A percentile compares a stretch with the other conserved stretches of the same genome.
Evolutionary conservation across 2,329 filamentous ascomycete genomes (phyloP).

Genomic region (Diatrype stigma): DNA sequence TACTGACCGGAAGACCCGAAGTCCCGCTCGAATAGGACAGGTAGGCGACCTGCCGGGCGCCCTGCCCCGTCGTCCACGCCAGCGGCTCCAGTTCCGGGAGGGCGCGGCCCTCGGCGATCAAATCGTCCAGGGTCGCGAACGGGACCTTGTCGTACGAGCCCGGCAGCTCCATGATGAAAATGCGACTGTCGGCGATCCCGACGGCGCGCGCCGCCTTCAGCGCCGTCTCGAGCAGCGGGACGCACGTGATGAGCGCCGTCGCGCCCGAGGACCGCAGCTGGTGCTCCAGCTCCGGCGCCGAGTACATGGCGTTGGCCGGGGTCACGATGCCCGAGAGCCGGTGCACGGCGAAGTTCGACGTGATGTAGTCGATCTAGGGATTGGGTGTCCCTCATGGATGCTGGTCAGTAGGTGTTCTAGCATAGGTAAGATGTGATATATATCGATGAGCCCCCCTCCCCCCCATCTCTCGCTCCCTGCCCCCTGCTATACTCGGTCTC

Average conservation of each 20-base stretch:
- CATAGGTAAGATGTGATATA: too few relatives aligned
- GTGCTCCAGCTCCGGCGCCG: conserved; percentile 59
- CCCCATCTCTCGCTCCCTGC: too few relatives aligned
- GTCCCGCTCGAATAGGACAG: conserved; percentile 73
- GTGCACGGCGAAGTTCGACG: conserved; percentile 65
- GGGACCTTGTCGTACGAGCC: conserved; percentile 34
- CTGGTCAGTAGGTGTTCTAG: too few relatives aligned
- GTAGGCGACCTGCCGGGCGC: conserved; percentile 61
- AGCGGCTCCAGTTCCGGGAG: conserved; percentile 46
- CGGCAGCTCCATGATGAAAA: conserved; percentile 57
- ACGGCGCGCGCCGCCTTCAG: conserved; percentile 57
- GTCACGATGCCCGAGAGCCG: conserved; percentile 63
- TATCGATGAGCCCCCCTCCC: too few relatives aligned
- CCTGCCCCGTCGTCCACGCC: conserved; percentile 55
- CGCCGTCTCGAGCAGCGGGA: conserved; percentile 57
- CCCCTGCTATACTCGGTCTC: too few relatives aligned
- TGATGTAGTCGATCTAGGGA: conserved; percentile 65
- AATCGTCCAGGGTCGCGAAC: conserved; percentile 59
- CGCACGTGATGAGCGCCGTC: conserved; percentile 65
- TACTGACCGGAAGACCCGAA: conserved; percentile 62
- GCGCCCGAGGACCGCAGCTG: conserved; percentile 63
- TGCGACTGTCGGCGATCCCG: conserved; percentile 55
- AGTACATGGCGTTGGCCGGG: conserved; percentile 69
- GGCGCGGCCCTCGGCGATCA: conserved; percentile 54
- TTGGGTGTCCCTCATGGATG: background rate